A percentile compares a stretch with the other conserved stretches of the same genome.
phyloP scores from a whole-genome alignment of 345 rosid genomes.

The Odontarrhena argentea region DNA sequence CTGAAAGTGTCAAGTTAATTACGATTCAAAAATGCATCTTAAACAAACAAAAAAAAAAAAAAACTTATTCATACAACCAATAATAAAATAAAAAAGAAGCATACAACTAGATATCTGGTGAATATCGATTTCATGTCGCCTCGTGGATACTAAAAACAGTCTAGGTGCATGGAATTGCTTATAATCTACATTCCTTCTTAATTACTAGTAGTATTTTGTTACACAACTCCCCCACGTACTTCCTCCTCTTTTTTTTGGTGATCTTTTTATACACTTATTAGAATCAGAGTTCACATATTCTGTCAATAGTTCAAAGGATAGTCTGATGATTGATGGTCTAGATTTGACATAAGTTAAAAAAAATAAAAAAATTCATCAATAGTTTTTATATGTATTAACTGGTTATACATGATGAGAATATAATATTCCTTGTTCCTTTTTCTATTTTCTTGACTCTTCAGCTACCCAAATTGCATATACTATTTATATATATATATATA shows the following conservation, averaged over 20 bases:
- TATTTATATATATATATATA: background rate
- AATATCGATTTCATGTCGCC: conserved; percentile 19
- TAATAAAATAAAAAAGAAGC: background rate
- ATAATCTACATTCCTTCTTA: background rate
- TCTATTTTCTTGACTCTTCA: conserved; percentile 27
- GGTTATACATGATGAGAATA: background rate
- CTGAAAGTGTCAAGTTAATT: background rate
- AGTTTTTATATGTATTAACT: too few species aligned
- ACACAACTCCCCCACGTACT: conserved; percentile 32
- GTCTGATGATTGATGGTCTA: conserved; percentile 10
- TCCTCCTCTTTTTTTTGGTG: background rate
- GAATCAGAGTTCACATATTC: too few species aligned
- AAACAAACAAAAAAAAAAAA: background rate
- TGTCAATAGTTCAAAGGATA: too few species aligned
- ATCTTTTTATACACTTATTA: background rate
- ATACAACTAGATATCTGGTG: background rate
- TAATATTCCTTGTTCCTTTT: conserved; percentile 26
- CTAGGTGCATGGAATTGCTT: conserved; percentile 34
- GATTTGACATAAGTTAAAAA: conserved; percentile 1
- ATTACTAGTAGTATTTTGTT: conserved; percentile 14
- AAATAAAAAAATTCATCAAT: too few species aligned
- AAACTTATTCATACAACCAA: background rate
- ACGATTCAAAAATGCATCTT: background rate
- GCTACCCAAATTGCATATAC: conserved; percentile 36
- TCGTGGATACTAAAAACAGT: conserved; percentile 1